Conservation (phyloP, 2,329 filamentous ascomycete genomes). For the Hypomyces rosellus region DNA sequence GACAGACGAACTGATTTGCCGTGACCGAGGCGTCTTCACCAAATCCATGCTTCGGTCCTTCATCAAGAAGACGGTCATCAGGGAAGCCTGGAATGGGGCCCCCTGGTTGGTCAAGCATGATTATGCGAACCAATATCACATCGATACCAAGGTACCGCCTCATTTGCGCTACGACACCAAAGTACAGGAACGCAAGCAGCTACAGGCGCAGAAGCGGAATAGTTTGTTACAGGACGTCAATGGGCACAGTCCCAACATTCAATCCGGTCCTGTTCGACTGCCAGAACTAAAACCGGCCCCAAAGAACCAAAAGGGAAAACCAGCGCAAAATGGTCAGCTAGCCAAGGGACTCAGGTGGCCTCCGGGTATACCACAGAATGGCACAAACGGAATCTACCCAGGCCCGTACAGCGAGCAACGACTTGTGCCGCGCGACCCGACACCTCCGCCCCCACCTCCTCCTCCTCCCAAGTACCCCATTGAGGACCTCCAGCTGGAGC, state of each 20-base stretch:
- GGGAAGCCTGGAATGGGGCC: conserved; percentile 92
- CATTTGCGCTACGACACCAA: conserved; percentile 78
- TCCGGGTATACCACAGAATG: conserved; percentile 22
- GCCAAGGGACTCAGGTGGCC: conserved; percentile 40
- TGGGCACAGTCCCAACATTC: conserved; percentile 27
- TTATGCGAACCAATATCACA: conserved; percentile 76
- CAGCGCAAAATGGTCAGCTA: conserved; percentile 23
- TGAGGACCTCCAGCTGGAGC: conserved; percentile 80
- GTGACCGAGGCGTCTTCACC: conserved; percentile 87
- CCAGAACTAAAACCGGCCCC: conserved; percentile 68
- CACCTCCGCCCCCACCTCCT: conserved; percentile 50
- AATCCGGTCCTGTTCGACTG: conserved; percentile 49
- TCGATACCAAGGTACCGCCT: conserved; percentile 78
- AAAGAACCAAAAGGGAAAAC: conserved; percentile 62
- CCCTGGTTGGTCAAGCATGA: conserved; percentile 91
- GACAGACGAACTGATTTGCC: conserved; percentile 73
- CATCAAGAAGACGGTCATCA: conserved; percentile 86
- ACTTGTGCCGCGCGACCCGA: conserved; percentile 28
- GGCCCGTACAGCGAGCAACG: conserved; percentile 35
- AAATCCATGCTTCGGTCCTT: conserved; percentile 92
- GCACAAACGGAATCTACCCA: conserved; percentile 42
- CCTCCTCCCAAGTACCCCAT: conserved; percentile 89
- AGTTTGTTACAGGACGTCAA: conserved; percentile 37
- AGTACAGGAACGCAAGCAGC: conserved; percentile 68
- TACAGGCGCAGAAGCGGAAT: conserved; percentile 57